Percentiles rank a stretch among this genome's conserved stretches.
Evolutionary conservation across 2,329 filamentous ascomycete genomes (phyloP).

Genomic region (Hyphodiscus sp.): DNA sequence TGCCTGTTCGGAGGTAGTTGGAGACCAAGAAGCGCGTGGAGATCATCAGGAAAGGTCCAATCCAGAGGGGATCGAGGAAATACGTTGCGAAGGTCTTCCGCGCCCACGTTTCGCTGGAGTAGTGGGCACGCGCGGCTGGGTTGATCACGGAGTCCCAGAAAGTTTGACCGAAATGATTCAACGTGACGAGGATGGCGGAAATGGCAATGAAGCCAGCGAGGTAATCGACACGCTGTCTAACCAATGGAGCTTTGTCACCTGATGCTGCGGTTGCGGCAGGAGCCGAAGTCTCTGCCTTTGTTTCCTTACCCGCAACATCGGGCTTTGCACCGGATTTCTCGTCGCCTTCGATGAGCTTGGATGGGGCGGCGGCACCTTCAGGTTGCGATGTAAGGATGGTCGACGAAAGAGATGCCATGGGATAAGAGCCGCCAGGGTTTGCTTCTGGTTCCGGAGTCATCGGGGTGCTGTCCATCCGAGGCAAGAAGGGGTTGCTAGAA

Average conservation of each 20-base stretch:
- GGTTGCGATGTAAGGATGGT: neutral
- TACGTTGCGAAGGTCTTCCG: conserved; percentile 37
- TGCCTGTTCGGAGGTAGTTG: conserved; percentile 36
- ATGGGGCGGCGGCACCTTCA: neutral
- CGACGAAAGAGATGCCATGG: neutral
- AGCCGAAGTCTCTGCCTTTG: neutral
- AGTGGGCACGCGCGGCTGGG: conserved; percentile 32
- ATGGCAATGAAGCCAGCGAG: conserved; percentile 40
- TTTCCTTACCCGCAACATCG: conserved; percentile 1
- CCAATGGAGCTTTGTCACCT: conserved; percentile 1
- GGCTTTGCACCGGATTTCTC: conserved; percentile 25
- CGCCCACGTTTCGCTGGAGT: conserved; percentile 35
- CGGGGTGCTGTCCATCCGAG: neutral
- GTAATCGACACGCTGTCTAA: conserved; percentile 36
- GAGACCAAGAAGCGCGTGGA: conserved; percentile 39
- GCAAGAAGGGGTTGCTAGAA: neutral
- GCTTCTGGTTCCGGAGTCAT: neutral
- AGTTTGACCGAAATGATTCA: conserved; percentile 39
- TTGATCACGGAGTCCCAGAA: conserved; percentile 35
- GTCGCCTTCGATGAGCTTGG: neutral
- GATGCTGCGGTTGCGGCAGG: neutral
- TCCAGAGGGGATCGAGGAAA: conserved; percentile 40
- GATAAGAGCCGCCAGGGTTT: neutral
- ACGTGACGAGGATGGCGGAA: conserved; percentile 37
- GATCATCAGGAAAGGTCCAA: conserved; percentile 43